Conservation (phyloP, 2,329 filamentous ascomycete species). For the Tolypocladium endophyticum region DNA sequence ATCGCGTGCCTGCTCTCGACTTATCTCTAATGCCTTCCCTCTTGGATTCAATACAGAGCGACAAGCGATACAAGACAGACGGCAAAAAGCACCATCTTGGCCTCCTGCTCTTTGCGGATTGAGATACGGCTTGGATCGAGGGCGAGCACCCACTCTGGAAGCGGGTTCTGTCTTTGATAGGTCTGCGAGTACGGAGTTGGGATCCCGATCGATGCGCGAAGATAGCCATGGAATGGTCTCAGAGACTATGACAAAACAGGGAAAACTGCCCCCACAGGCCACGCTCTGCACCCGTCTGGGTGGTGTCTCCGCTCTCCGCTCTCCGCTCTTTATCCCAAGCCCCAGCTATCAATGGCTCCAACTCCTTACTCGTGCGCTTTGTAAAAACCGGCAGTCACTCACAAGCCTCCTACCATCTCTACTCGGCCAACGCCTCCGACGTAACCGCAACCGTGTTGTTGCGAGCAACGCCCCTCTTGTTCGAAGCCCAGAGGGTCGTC, state of each 20-base stretch:
- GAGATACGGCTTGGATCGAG: not conserved
- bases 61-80: not conserved
- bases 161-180: not conserved
- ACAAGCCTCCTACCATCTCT: not conserved
- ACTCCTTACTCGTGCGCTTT: not conserved
- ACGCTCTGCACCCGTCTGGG: not conserved
- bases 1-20: too few species aligned
- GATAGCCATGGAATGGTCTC: not conserved
- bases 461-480: not conserved
- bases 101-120: not conserved
- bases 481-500: not conserved
- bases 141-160: not conserved
- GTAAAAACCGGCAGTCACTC: too few species aligned
- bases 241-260: not conserved
- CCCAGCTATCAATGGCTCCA: not conserved
- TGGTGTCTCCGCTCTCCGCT: too few species aligned
- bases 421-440: not conserved
- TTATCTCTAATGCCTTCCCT: not conserved
- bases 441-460: not conserved
- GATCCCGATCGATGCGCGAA: not conserved
- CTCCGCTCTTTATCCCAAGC: not conserved
- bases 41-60: not conserved
- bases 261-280: not conserved
- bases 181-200: too few species aligned
- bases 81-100: not conserved